These are phyloP conservation scores for Ceratonia siliqua DNA, from an alignment of 306 rosid species.

Conservation along the genomic window DNA sequence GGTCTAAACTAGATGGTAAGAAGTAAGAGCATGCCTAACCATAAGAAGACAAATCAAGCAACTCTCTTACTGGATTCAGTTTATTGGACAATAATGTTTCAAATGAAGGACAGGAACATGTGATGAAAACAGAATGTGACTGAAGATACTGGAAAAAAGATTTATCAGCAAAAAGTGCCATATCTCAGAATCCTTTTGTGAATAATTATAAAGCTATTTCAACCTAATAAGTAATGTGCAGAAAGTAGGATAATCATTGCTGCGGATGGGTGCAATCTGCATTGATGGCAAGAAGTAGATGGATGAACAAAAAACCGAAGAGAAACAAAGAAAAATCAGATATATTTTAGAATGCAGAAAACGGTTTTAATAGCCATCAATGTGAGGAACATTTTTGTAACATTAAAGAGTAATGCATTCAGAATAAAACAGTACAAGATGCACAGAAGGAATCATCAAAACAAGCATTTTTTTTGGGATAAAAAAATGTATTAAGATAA, in stretches of 20 bases:
- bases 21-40: background rate
- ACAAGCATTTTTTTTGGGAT: too few relatives aligned
- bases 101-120: conserved; percentile 2
- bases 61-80: background rate
- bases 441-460: background rate
- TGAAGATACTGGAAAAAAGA: background rate
- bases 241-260: background rate
- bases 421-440: conserved; percentile 8
- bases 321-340: background rate
- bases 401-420: conserved; percentile 13
- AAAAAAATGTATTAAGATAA: background rate
- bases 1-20: background rate
- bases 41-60: background rate
- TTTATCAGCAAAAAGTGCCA: background rate
- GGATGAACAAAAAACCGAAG: conserved; percentile 3
- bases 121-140: background rate
- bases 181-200: background rate
- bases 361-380: background rate
- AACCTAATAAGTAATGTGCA: background rate
- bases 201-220: background rate
- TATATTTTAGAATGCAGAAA: background rate
- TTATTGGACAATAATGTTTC: background rate
- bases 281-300: conserved; percentile 5
- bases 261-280: conserved; percentile 6
- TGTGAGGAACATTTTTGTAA: conserved; percentile 5